Conservation (phyloP, 2,329 filamentous ascomycete genomes). For the Botrytis fragariae region DNA sequence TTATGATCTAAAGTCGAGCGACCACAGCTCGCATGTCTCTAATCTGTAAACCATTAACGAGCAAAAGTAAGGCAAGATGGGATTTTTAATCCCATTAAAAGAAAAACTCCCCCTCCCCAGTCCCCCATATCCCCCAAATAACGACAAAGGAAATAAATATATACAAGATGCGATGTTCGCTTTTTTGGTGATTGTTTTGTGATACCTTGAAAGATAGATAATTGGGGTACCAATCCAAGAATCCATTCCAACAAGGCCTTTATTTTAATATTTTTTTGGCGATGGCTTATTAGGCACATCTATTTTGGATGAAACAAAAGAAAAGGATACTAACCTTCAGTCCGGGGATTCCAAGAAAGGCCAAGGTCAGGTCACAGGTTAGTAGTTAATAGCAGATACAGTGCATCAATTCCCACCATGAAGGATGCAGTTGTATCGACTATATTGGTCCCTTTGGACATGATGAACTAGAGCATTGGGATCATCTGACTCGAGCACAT, state of each 20-base stretch:
- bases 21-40: conserved; percentile 16
- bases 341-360: conserved; percentile 13
- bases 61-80: background rate
- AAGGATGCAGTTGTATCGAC: conserved; percentile 4
- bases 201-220: conserved; percentile 14
- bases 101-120: background rate
- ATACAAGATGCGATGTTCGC: conserved; percentile 19
- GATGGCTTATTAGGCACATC: conserved; percentile 17
- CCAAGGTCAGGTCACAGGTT: conserved; percentile 16
- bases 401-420: background rate
- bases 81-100: background rate
- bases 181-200: conserved; percentile 21
- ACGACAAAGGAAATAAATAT: conserved; percentile 8
- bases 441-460: background rate
- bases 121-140: background rate
- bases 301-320: conserved; percentile 9
- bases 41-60: conserved; percentile 20
- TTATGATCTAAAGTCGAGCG: background rate
- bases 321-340: conserved; percentile 8
- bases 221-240: conserved; percentile 16
- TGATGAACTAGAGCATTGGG: background rate
- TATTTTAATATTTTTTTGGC: conserved; percentile 18
- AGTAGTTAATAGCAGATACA: conserved; percentile 14
- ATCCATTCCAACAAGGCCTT: conserved; percentile 11
- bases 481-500: background rate